Evolutionary conservation across 192 early-diverging fungal genomes (phyloP).

Genomic region (Backusella parvicylindrica): DNA sequence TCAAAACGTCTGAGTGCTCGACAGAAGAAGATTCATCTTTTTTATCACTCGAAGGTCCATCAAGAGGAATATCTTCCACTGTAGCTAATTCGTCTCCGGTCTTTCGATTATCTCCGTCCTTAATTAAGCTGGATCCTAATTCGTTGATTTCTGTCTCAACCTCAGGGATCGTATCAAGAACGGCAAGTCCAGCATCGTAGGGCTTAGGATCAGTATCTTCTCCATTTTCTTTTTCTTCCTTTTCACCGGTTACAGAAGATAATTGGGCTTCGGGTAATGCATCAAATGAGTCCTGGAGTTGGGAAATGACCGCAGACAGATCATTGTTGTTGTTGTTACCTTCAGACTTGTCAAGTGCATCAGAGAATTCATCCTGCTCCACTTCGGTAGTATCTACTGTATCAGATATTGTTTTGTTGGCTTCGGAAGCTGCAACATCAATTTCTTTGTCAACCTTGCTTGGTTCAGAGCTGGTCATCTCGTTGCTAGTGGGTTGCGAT

Average conservation of each 20-base stretch:
- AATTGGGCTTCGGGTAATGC: not conserved
- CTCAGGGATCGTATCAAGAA: slow-evolving; percentile 4
- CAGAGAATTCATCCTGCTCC: not conserved
- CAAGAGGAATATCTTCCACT: not conserved
- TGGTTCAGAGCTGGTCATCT: slow-evolving; percentile 2
- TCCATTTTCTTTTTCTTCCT: not conserved
- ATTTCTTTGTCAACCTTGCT: not conserved
- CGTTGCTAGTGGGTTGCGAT: not conserved
- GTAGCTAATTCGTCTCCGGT: not conserved
- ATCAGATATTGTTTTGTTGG: not conserved
- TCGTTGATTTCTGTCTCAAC: slow-evolving; percentile 4
- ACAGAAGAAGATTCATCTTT: not conserved
- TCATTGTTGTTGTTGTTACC: not conserved
- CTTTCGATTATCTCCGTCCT: not conserved
- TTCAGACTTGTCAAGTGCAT: not conserved
- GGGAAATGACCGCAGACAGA: not conserved
- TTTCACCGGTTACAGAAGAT: not conserved
- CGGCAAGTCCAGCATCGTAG: not conserved
- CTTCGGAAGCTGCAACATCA: not conserved
- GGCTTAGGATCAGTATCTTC: not conserved
- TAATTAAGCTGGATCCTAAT: slow-evolving; percentile 12
- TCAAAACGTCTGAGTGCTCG: not conserved
- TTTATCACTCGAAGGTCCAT: too few relatives aligned
- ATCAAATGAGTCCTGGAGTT: not conserved
- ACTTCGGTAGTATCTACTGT: not conserved